Evolutionary conservation across 805 yeast species (phyloP).

Genomic region (Saturnispora diversa): DNA sequence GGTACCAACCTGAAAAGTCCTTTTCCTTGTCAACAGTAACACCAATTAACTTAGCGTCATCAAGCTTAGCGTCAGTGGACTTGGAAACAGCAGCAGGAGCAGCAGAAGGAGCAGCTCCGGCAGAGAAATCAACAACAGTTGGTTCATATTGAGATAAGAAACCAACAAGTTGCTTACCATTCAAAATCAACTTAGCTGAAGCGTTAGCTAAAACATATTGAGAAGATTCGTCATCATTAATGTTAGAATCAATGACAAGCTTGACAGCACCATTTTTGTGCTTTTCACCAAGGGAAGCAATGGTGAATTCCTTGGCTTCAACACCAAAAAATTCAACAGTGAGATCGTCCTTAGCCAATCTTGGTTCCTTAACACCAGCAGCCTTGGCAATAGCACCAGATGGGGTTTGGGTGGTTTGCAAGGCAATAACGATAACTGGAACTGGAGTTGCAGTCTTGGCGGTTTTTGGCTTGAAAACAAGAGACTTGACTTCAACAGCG

Average conservation of each 20-base stretch:
- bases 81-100: constrained; percentile 24
- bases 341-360: constrained; percentile 78
- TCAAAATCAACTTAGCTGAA: constrained; percentile 42
- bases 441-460: constrained; percentile 71
- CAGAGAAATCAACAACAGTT: constrained; percentile 46
- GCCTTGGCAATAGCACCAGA: constrained; percentile 53
- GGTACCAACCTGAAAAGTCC: constrained; percentile 97
- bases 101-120: constrained; percentile 35
- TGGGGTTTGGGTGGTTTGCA: constrained; percentile 63
- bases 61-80: constrained; percentile 45
- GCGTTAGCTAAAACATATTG: constrained; percentile 41
- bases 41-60: constrained; percentile 88
- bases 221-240: constrained; percentile 34
- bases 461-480: constrained; percentile 88
- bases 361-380: constrained; percentile 72
- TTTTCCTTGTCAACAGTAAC: constrained; percentile 87
- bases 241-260: constrained; percentile 47
- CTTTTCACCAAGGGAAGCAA: constrained; percentile 41
- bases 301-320: constrained; percentile 52
- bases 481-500: constrained; percentile 55
- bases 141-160: constrained; percentile 48
- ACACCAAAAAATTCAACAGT: constrained; percentile 54
- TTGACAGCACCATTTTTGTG: constrained; percentile 50
- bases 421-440: constrained; percentile 75
- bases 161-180: constrained; percentile 39